phyloP scores from a whole-genome alignment of 2,329 filamentous ascomycete genomes.

The Paramyrothecium sp. region DNA sequence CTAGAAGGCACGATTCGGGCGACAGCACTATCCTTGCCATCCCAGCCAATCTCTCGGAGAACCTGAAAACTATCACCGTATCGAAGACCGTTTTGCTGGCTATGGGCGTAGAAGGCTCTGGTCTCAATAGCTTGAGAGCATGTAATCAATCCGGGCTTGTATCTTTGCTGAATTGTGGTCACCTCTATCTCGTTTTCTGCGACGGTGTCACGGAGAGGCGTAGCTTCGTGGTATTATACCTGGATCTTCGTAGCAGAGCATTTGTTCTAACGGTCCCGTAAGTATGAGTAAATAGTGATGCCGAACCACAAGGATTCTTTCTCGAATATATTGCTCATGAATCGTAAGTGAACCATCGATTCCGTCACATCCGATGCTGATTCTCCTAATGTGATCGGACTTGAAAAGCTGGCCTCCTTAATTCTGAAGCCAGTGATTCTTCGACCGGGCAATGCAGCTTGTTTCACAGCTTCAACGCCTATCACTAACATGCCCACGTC shows the following conservation, averaged over 20 bases:
- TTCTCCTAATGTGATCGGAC: neutral
- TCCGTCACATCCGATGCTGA: neutral
- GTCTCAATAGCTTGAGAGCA: neutral
- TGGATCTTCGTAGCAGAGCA: neutral
- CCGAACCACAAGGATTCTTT: neutral
- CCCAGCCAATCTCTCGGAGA: neutral
- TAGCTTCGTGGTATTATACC: neutral
- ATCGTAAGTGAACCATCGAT: neutral
- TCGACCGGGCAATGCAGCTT: neutral
- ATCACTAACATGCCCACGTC: slow-evolving; percentile 39
- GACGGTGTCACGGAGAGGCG: neutral
- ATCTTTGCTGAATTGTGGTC: neutral
- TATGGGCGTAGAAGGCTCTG: neutral
- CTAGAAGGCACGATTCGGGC: neutral
- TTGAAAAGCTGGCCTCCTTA: neutral
- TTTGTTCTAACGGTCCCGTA: neutral
- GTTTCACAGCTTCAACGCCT: slow-evolving; percentile 36
- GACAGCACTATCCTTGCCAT: neutral
- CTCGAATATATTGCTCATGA: neutral
- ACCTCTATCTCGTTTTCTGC: neutral
- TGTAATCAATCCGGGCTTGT: neutral
- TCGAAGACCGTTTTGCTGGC: neutral
- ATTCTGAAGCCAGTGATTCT: neutral
- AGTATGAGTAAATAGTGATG: neutral
- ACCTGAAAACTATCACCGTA: neutral